Evolutionary conservation across 202 grass and related monocot genomes (phyloP).

Genomic region (Cymbopogon flexuosus): DNA sequence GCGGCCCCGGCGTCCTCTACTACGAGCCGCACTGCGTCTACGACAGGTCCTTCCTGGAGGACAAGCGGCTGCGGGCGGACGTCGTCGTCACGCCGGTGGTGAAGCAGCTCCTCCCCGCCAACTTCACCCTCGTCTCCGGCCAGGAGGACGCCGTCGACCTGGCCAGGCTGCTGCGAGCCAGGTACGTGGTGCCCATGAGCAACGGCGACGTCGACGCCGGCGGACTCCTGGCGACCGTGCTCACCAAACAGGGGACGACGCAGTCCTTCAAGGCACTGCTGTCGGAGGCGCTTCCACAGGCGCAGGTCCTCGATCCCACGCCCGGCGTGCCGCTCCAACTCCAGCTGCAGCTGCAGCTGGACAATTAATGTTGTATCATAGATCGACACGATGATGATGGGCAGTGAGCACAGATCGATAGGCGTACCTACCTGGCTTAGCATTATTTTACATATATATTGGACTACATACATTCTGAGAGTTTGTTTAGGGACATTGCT

Average conservation of each 20-base stretch:
- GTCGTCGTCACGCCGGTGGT: conserved; percentile 78
- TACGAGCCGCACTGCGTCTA: conserved; percentile 90
- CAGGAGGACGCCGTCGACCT: conserved; percentile 86
- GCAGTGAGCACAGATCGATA: not conserved
- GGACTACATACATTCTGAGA: not conserved
- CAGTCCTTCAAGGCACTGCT: conserved; percentile 69
- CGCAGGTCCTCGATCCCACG: conserved; percentile 49
- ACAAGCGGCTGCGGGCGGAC: conserved; percentile 41
- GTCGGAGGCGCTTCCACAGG: conserved; percentile 49
- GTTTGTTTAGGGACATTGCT: not conserved
- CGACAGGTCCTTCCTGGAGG: conserved; percentile 50
- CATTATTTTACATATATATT: too few relatives aligned
- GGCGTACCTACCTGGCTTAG: too few relatives aligned
- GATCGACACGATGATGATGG: not conserved
- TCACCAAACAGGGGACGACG: conserved; percentile 48
- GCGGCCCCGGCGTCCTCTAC: conserved; percentile 33
- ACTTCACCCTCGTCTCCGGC: conserved; percentile 84
- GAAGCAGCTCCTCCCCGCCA: conserved; percentile 66
- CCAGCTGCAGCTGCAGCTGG: conserved; percentile 27
- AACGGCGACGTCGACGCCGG: conserved; percentile 70
- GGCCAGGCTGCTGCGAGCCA: conserved; percentile 50
- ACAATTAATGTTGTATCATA: too few relatives aligned
- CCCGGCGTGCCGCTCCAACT: conserved; percentile 59
- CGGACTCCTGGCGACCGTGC: conserved; percentile 51
- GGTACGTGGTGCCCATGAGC: conserved; percentile 84